Evolutionary conservation across 495 filamentous ascomycete species (phyloP), one percentile per base, ranked within the genome.

Genomic region (Penicillium ucsense): DNA sequence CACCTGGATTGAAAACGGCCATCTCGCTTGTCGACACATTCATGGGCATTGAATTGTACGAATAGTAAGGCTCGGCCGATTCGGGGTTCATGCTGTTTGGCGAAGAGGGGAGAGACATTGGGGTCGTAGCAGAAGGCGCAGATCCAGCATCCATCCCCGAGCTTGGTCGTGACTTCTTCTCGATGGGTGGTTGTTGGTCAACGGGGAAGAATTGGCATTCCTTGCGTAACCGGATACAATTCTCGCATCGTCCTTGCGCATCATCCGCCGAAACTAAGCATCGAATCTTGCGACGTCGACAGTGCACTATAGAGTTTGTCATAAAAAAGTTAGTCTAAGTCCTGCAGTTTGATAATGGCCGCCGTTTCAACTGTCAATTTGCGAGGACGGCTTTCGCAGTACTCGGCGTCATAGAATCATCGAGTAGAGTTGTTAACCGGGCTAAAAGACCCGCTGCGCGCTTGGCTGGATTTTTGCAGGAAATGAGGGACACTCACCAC

Each of bases 221-320:
- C 64, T 94, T 97, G 61, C 94, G 91, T 63, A 98, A 74, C 42
- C 88, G 84, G 54, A 97, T 96, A 68, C 92, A 98, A 67, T 95
- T 95, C 48, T 86, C 84, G 65, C 92, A 98, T 50, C 92, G 84
- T 42, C 86, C 85, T 57, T 89, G 80, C 9, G 78, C 65, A 60
- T 97, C 91, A 52, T 85, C 83, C 41, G 73, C 71, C 55, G 86
- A 81, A 36, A 89, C 76, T 40, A 95, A 78, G 69, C 92, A 98
- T 65, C 92, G 76, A 52, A 98, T 98, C 67, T 98, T 98, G 49
- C 92, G 85, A 58, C 86, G 80, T 54, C 92, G 88, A 64, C 92
- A 98, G 61, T 96, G 91, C 35, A 85, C 92, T 97, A 53, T 47
- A 37, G 49, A 20, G 20, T 1, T 20, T 20, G 20, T 20, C 20